These are phyloP conservation scores for Thuja plicata DNA, from an alignment of 83 land plant genomes.

Conservation along the genomic window DNA sequence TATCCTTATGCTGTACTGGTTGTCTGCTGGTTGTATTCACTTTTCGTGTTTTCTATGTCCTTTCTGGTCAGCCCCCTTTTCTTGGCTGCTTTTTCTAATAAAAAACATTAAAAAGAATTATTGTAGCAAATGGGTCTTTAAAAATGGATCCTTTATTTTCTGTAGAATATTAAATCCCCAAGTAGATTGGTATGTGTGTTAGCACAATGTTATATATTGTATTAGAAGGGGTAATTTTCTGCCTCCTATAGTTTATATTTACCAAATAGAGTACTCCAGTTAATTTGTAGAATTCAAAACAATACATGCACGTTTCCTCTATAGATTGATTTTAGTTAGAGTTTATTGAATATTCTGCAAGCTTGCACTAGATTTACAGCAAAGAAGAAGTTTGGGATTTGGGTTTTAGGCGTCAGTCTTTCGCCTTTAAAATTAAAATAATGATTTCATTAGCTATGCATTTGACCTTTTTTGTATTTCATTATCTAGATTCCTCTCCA, in stretches of 20 bases:
- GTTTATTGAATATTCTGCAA: neutral
- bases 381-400: neutral
- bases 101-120: no score
- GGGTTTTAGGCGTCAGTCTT: neutral
- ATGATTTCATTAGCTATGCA: neutral
- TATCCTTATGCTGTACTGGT: no score
- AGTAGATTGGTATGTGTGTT: neutral
- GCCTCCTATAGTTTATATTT: neutral
- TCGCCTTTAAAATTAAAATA: neutral
- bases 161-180: neutral
- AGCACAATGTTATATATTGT: neutral
- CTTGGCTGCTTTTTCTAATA: no score
- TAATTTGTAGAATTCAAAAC: neutral
- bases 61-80: no score
- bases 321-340: neutral
- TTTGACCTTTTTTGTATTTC: neutral
- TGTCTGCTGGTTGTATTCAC: no score
- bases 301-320: neutral
- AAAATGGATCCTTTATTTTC: no score
- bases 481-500: neutral
- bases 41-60: no score
- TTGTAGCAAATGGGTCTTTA: no score
- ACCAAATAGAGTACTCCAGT: neutral
- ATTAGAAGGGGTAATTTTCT: neutral
- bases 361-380: neutral